A percentile compares a stretch with the other conserved stretches of the same genome.
Conservation (phyloP, 2,329 filamentous ascomycete genomes). For the Alternaria novae-zelandiae region DNA sequence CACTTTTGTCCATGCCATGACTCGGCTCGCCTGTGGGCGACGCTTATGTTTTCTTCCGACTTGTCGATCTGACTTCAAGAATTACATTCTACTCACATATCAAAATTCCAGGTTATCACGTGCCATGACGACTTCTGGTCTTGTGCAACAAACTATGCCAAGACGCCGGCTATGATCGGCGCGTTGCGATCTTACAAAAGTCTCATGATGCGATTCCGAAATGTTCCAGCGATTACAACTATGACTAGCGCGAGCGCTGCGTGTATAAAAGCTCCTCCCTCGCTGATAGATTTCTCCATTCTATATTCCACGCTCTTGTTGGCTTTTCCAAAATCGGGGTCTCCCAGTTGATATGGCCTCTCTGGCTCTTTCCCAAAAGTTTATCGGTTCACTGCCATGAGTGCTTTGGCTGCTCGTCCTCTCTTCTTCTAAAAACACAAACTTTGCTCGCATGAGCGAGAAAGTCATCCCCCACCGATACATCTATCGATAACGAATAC, state of each 20-base stretch:
- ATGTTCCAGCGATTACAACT: rapidly evolving
- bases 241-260: not conserved
- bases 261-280: not conserved
- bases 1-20: no score
- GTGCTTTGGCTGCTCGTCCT: not conserved
- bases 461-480: rapidly evolving
- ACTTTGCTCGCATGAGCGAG: no score
- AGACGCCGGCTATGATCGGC: rapidly evolving
- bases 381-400: not conserved
- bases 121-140: not conserved
- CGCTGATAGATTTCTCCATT: not conserved
- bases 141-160: not conserved
- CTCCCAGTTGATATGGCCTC: no score
- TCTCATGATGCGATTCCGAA: not conserved
- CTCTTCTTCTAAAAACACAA: not conserved
- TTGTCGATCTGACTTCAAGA: no score
- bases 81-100: no score
- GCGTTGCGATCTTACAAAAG: not conserved
- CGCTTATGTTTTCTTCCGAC: no score
- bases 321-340: not conserved
- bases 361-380: not conserved
- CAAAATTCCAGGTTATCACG: no score
- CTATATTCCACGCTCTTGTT: not conserved
- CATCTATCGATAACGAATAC: no score
- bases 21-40: no score